Base-by-base conservation (phyloP, 2,329 filamentous ascomycete genomes). In the Shiraia sp. region DNA sequence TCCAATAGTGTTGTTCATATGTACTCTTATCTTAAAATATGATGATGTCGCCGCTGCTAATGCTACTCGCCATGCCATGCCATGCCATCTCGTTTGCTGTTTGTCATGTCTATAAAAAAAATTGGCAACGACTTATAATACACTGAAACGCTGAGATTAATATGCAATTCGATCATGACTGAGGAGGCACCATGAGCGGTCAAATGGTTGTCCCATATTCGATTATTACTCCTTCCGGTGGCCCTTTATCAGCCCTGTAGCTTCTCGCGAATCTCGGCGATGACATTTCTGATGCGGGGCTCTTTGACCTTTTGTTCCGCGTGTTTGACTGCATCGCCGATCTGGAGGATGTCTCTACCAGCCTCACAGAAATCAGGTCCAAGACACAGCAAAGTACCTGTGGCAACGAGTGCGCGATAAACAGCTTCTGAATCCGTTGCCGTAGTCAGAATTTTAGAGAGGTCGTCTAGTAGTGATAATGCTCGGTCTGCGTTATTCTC, bases 391-490 rank as follows among this genome's bases (percentile, higher is more conserved):
- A 95, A 65, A 1, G 91, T 99, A 0, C 93, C 95, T 0, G 92
- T 71, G 0, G 88, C 89, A 6, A 95, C 88, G 5, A 97, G 76
- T 0, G 83, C 82, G 15, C 93, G 83, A 65, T 91, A 97, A 3
- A 93, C 72, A 0, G 89, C 88, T 65, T 97, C 93, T 0, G 85
- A 81, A 57, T 97, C 91, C 2, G 77, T 82, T 50, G 88, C 85
- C 3, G 76, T 78, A 5, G 75, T 72, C 1, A 95, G 69, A 1
- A 92, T 78, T 41, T 77, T 75, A 1, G 79, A 79, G 0, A 91
- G 68, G 4, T 86, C 77, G 22, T 82, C 76, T 2, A 89, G 63
- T 4, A 90, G 71, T 8, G 76, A 73, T 54, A 82, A 59, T 27
- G 72, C 72, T 49, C 70, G 65, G 68, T 77, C 65, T 35, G 75